phyloP scores from a whole-genome alignment of 345 rosid species.

The Ceriops zippeliana region DNA sequence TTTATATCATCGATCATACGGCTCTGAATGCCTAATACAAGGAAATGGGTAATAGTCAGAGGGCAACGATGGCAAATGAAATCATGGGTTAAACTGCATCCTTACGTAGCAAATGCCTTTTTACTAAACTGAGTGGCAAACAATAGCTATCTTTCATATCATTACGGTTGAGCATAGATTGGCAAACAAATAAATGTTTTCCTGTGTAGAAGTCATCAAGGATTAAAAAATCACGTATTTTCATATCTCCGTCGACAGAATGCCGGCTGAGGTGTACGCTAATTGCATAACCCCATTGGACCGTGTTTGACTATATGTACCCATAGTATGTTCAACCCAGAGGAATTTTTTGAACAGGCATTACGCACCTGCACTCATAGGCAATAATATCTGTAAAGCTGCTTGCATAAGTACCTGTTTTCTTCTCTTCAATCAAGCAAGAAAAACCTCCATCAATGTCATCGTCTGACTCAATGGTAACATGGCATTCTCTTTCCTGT shows the following conservation, averaged over 20 bases:
- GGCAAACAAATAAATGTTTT: too few relatives aligned
- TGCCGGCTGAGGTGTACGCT: neutral
- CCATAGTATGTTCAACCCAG: too few relatives aligned
- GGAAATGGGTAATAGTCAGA: slow-evolving; percentile 8
- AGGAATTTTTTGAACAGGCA: neutral
- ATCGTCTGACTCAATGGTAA: slow-evolving; percentile 71
- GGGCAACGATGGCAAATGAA: neutral
- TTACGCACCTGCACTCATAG: neutral
- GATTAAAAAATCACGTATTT: too few relatives aligned
- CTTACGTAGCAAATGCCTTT: too few relatives aligned
- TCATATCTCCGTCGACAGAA: too few relatives aligned
- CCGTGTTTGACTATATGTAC: too few relatives aligned
- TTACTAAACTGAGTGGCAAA: neutral
- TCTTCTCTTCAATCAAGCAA: slow-evolving; percentile 57
- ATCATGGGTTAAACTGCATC: neutral
- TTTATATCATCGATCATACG: slow-evolving; percentile 43
- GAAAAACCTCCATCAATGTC: slow-evolving; percentile 71
- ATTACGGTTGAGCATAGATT: too few relatives aligned
- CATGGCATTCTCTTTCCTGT: slow-evolving; percentile 47
- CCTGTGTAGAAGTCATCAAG: too few relatives aligned
- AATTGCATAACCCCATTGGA: neutral
- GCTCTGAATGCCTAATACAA: slow-evolving; percentile 18
- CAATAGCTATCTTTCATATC: too few relatives aligned
- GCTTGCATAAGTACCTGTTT: slow-evolving; percentile 47
- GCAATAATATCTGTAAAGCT: slow-evolving; percentile 1